phyloP scores from a whole-genome alignment of 352 stramenopile genomes.

The Globisporangium parvum region DNA sequence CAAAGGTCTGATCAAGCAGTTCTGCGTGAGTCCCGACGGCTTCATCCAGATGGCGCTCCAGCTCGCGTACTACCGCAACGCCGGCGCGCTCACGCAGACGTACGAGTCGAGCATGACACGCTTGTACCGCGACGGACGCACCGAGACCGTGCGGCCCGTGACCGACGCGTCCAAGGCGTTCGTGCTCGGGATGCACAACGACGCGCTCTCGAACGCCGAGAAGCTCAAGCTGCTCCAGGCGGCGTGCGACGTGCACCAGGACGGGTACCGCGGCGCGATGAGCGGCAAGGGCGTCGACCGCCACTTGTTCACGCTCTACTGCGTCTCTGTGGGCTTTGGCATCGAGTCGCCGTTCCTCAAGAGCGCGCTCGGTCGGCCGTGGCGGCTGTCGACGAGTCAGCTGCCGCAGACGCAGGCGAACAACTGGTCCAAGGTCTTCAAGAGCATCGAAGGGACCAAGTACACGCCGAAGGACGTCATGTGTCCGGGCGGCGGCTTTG shows the following conservation, averaged over 20 bases:
- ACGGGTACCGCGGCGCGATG: constrained; percentile 89
- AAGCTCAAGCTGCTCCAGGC: constrained; percentile 82
- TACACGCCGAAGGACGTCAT: constrained; percentile 51
- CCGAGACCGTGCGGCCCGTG: constrained; percentile 89
- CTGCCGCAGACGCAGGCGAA: constrained; percentile 87
- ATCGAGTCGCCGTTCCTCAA: constrained; percentile 88
- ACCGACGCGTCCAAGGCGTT: constrained; percentile 89
- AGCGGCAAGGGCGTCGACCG: constrained; percentile 91
- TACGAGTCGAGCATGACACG: constrained; percentile 97
- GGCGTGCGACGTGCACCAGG: constrained; percentile 87
- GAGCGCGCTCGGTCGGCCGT: constrained; percentile 75
- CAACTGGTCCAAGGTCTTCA: constrained; percentile 70
- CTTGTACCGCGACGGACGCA: constrained; percentile 94
- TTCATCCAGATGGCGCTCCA: constrained; percentile 97
- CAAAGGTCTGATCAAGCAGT: constrained; percentile 88
- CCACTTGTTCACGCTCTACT: constrained; percentile 95
- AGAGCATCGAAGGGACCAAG: constrained; percentile 47
- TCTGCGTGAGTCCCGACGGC: constrained; percentile 91
- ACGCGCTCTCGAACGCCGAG: constrained; percentile 59
- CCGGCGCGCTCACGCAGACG: constrained; percentile 91
- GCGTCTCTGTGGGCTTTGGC: constrained; percentile 79
- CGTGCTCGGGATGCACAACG: constrained; percentile 79
- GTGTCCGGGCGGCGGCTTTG: constrained; percentile 85
- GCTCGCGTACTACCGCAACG: constrained; percentile 92
- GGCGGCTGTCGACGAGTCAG: constrained; percentile 86